These are phyloP conservation scores for Pseudoneurospora amorphoporcata DNA, from an alignment of 495 filamentous ascomycete genomes.

Conservation along the genomic window DNA sequence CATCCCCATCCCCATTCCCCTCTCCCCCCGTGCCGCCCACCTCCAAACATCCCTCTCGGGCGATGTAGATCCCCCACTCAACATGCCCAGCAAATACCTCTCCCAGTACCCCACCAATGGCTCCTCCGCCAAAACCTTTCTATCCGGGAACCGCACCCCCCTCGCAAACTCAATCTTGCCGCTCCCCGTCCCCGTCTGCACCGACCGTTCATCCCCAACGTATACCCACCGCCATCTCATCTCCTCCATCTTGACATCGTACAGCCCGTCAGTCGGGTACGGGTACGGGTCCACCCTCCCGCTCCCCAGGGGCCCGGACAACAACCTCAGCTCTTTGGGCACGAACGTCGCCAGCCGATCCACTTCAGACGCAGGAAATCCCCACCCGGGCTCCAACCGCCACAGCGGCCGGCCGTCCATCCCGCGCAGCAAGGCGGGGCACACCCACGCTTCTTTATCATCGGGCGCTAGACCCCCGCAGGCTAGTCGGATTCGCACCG, in stretches of 20 bases:
- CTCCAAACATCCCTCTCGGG: slow-evolving; percentile 16
- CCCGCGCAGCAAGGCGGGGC: slow-evolving; percentile 6
- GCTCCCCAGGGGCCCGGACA: too few relatives aligned
- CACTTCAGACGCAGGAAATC: not conserved
- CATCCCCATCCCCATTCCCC: not conserved
- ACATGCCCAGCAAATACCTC: slow-evolving; percentile 15
- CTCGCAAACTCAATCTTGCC: slow-evolving; percentile 24
- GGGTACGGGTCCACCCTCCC: too few relatives aligned
- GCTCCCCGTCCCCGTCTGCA: slow-evolving; percentile 22
- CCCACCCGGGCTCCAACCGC: slow-evolving; percentile 6
- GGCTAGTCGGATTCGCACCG: slow-evolving; percentile 17
- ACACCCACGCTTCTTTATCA: slow-evolving; percentile 18
- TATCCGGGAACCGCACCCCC: slow-evolving; percentile 24
- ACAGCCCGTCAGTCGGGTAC: slow-evolving; percentile 9
- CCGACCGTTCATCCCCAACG: slow-evolving; percentile 27
- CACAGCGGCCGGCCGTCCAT: slow-evolving; percentile 3
- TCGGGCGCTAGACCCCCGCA: slow-evolving; percentile 19
- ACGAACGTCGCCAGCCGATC: not conserved
- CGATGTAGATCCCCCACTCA: slow-evolving; percentile 3
- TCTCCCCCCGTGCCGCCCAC: too few relatives aligned
- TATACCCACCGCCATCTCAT: slow-evolving; percentile 21
- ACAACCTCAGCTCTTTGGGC: slow-evolving; percentile 4
- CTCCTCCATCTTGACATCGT: slow-evolving; percentile 11
- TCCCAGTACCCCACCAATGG: slow-evolving; percentile 22
- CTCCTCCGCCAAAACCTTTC: slow-evolving; percentile 17